These are phyloP conservation scores for Chalciporus pseudorubinellus DNA, from an alignment of 768 basidiomycete genomes.

Conservation along the genomic window DNA sequence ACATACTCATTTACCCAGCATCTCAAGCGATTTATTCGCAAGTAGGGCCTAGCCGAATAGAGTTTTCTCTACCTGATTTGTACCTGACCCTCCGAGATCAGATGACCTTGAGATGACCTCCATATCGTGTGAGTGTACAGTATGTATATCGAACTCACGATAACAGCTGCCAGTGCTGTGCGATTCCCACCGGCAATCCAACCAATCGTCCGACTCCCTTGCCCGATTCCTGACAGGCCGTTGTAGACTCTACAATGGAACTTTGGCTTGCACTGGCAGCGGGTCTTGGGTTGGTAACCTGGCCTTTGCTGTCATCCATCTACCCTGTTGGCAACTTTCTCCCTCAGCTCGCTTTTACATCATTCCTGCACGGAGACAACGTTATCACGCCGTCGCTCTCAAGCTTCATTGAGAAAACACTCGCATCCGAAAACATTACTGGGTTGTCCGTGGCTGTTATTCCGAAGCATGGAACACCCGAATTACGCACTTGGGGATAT, in stretches of 20 bases:
- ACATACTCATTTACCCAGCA: too few relatives aligned
- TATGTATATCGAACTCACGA: too few relatives aligned
- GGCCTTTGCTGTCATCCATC: constrained; percentile 10
- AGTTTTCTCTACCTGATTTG: too few relatives aligned
- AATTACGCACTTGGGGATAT: constrained; percentile 36
- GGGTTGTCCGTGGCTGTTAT: constrained; percentile 33
- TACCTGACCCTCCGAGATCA: too few relatives aligned
- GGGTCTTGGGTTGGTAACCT: constrained; percentile 8
- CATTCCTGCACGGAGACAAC: neutral
- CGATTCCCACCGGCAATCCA: too few relatives aligned
- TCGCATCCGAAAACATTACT: constrained; percentile 24
- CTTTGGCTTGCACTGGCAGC: constrained; percentile 9
- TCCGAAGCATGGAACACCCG: constrained; percentile 21
- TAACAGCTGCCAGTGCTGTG: too few relatives aligned
- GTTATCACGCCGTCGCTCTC: constrained; percentile 21
- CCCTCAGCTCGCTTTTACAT: neutral
- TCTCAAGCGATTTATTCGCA: too few relatives aligned
- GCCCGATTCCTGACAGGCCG: neutral
- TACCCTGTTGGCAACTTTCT: constrained; percentile 1
- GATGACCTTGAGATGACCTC: too few relatives aligned
- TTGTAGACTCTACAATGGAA: constrained; percentile 7
- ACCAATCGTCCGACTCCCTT: neutral
- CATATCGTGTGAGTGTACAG: too few relatives aligned
- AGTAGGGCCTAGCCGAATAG: too few relatives aligned
- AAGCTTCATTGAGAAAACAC: constrained; percentile 15